phyloP scores from a whole-genome alignment of 1,284 basidiomycete species.

The Ganoderma sp. region DNA sequence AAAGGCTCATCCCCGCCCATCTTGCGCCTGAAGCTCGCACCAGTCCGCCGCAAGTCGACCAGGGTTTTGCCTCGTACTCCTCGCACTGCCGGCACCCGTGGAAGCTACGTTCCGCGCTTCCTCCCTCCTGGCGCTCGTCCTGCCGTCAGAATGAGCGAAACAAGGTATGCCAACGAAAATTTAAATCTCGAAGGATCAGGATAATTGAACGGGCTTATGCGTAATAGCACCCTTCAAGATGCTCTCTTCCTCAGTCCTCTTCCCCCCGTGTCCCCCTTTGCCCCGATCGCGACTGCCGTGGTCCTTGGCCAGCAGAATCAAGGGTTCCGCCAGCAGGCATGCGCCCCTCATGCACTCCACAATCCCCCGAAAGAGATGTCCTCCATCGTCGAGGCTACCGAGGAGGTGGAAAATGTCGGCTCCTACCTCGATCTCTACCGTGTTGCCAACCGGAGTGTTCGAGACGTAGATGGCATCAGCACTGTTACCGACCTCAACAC shows the following conservation, averaged over 20 bases:
- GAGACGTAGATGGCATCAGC: not conserved
- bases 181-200: too few species aligned
- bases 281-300: conserved; percentile 29
- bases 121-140: not conserved
- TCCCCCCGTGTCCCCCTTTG: conserved; percentile 28
- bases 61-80: not conserved
- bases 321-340: conserved; percentile 37
- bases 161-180: not conserved
- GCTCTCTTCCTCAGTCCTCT: conserved; percentile 29
- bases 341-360: conserved; percentile 30
- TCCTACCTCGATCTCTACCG: conserved; percentile 42
- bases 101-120: too few species aligned
- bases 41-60: conserved; percentile 5
- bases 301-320: conserved; percentile 30
- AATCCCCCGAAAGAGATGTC: conserved; percentile 35
- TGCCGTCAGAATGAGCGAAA: not conserved
- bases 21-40: conserved; percentile 23
- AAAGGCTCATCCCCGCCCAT: conserved; percentile 22
- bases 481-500: conserved; percentile 10
- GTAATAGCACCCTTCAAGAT: conserved; percentile 16
- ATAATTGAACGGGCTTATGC: not conserved
- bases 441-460: conserved; percentile 18
- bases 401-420: conserved; percentile 31
- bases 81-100: not conserved
- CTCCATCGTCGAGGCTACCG: conserved; percentile 32